Evolutionary conservation across 2,329 filamentous ascomycete species (phyloP).

Genomic region (Beauveria australis): DNA sequence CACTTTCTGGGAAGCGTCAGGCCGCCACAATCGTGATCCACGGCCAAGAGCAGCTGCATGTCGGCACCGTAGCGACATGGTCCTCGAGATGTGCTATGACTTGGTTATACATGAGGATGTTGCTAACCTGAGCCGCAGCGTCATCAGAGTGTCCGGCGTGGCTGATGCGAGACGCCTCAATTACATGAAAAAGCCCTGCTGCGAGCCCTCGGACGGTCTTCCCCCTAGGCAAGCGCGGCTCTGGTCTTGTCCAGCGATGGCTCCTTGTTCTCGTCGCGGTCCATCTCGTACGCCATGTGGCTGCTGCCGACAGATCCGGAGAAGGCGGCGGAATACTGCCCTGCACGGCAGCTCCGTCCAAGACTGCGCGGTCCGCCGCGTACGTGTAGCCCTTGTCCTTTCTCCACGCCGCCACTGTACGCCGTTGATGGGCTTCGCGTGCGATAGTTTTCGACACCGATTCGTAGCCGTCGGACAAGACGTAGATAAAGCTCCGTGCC

Average conservation of each 20-base stretch:
- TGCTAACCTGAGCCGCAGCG: slow-evolving; percentile 16
- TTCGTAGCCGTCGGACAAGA: slow-evolving; percentile 25
- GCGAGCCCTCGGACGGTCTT: slow-evolving; percentile 10
- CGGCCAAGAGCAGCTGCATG: slow-evolving; percentile 19
- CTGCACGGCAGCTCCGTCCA: slow-evolving; percentile 10
- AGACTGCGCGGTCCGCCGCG: slow-evolving; percentile 13
- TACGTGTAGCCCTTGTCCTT: slow-evolving; percentile 16
- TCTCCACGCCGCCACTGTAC: slow-evolving; percentile 18
- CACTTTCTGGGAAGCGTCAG: slow-evolving; percentile 16
- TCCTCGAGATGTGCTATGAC: slow-evolving; percentile 18
- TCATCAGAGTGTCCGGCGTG: slow-evolving; percentile 19
- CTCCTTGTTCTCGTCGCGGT: slow-evolving; percentile 15
- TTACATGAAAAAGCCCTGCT: slow-evolving; percentile 19
- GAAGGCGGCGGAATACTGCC: slow-evolving; percentile 16
- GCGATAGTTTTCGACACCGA: slow-evolving; percentile 23
- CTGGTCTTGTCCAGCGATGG: slow-evolving; percentile 17
- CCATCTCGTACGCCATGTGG: slow-evolving; percentile 18
- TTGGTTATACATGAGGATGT: slow-evolving; percentile 19
- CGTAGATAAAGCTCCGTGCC: slow-evolving; percentile 21
- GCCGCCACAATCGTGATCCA: slow-evolving; percentile 20
- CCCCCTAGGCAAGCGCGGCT: slow-evolving; percentile 15
- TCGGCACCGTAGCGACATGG: slow-evolving; percentile 16
- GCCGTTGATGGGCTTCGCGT: slow-evolving; percentile 15
- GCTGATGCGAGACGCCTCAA: slow-evolving; percentile 19
- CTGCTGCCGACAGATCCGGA: slow-evolving; percentile 15